A percentile compares a stretch with the other conserved stretches of the same genome.
These are phyloP conservation scores for Leishmania gerbilli DNA, from an alignment of 208 protist genomes.

Conservation along the genomic window DNA sequence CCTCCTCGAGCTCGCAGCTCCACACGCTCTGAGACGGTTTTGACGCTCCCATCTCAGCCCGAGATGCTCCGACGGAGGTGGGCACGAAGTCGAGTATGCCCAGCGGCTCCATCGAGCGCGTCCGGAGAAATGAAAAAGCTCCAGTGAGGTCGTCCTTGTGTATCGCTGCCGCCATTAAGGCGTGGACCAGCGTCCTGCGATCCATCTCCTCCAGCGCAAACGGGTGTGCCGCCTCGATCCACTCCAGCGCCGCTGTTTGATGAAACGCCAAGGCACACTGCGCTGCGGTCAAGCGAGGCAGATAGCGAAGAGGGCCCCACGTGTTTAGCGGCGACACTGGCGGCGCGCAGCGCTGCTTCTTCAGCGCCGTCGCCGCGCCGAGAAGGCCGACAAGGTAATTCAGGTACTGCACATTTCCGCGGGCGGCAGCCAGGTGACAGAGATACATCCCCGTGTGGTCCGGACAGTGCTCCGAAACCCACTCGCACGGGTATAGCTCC, in stretches of 20 bases:
- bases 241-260: slow-evolving; percentile 41
- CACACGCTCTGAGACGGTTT: background rate
- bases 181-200: background rate
- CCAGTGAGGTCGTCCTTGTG: slow-evolving; percentile 20
- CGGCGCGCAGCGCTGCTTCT: slow-evolving; percentile 20
- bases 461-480: slow-evolving; percentile 32
- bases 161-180: slow-evolving; percentile 25
- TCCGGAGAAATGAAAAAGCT: slow-evolving; percentile 43
- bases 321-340: background rate
- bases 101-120: slow-evolving; percentile 11
- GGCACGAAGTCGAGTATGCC: background rate
- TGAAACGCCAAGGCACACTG: slow-evolving; percentile 40
- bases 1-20: slow-evolving; percentile 6
- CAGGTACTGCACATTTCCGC: slow-evolving; percentile 36
- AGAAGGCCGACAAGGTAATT: slow-evolving; percentile 18
- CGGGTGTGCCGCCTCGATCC: slow-evolving; percentile 37
- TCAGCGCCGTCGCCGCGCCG: slow-evolving; percentile 34
- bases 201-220: slow-evolving; percentile 9
- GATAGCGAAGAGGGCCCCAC: slow-evolving; percentile 22
- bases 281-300: slow-evolving; percentile 26
- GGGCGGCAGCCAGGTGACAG: slow-evolving; percentile 36
- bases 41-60: background rate
- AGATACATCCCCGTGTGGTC: slow-evolving; percentile 43
- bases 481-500: slow-evolving; percentile 21
- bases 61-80: background rate